These are phyloP conservation scores for Gnaphalium uliginosum DNA, from an alignment of 129 eudicot genomes.

Conservation along the genomic window DNA sequence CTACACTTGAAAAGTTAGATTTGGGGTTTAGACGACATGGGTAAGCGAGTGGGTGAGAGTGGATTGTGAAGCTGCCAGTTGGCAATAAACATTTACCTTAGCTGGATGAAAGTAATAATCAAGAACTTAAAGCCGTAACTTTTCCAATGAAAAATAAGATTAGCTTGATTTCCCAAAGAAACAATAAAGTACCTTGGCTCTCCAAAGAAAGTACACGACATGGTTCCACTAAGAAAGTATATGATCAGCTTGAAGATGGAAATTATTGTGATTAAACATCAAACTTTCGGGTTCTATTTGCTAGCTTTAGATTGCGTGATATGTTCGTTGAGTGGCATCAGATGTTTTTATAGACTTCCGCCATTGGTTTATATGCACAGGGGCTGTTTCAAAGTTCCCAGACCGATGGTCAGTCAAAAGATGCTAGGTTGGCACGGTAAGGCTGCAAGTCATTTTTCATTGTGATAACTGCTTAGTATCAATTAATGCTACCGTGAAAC, in stretches of 20 bases:
- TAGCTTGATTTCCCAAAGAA: conserved; percentile 47
- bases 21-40: too few species aligned
- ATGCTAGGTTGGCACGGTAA: conserved; percentile 97
- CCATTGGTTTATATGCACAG: conserved; percentile 72
- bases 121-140: conserved; percentile 41
- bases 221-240: too few species aligned
- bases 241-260: conserved; percentile 84
- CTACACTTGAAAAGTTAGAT: too few species aligned
- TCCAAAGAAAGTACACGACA: conserved; percentile 32
- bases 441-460: conserved; percentile 19
- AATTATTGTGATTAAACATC: conserved; percentile 27
- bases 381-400: conserved; percentile 80
- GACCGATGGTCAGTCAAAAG: conserved; percentile 89
- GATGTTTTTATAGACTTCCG: conserved; percentile 23
- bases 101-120: conserved; percentile 38
- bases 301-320: background rate
- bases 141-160: conserved; percentile 50
- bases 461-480: background rate
- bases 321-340: conserved; percentile 20
- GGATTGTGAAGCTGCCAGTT: too few species aligned
- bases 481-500: too few species aligned
- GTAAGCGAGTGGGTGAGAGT: too few species aligned
- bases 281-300: conserved; percentile 12
- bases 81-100: too few species aligned
- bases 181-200: conserved; percentile 46